Evolutionary conservation across 352 stramenopile species (phyloP).

Genomic region (Globisporangium alternatum): DNA sequence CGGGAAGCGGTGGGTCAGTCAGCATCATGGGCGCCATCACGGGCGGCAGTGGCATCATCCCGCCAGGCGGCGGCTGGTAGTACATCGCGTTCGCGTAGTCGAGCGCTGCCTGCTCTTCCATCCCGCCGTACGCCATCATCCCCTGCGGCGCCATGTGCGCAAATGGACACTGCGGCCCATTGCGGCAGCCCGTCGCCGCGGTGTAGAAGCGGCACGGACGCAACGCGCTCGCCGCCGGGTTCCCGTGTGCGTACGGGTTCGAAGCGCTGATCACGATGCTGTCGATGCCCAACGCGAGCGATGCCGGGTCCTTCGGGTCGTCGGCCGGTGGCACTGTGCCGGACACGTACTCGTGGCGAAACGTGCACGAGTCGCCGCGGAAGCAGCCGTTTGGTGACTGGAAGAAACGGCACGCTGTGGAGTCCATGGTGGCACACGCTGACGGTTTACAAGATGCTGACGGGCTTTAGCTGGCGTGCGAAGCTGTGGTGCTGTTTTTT

Average conservation of each 20-base stretch:
- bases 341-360: conserved; percentile 40
- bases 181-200: conserved; percentile 54
- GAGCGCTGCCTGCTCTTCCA: conserved; percentile 15
- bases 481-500: background rate
- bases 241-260: conserved; percentile 40
- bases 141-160: conserved; percentile 27
- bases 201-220: conserved; percentile 59
- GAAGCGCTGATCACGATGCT: conserved; percentile 22
- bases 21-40: conserved; percentile 31
- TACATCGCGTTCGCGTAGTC: conserved; percentile 24
- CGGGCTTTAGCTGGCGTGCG: background rate
- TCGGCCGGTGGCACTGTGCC: conserved; percentile 4
- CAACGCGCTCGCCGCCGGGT: conserved; percentile 9
- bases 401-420: conserved; percentile 64
- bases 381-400: conserved; percentile 67
- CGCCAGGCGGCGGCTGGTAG: conserved; percentile 12
- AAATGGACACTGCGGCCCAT: conserved; percentile 57
- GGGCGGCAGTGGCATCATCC: conserved; percentile 17
- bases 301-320: background rate
- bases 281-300: conserved; percentile 1
- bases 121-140: conserved; percentile 22
- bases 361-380: conserved; percentile 60
- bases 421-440: conserved; percentile 5
- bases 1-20: conserved; percentile 16
- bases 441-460: background rate